Evolutionary conservation across 805 yeast species (phyloP).

Genomic region (Vanderwaltozyma verrucispora): DNA sequence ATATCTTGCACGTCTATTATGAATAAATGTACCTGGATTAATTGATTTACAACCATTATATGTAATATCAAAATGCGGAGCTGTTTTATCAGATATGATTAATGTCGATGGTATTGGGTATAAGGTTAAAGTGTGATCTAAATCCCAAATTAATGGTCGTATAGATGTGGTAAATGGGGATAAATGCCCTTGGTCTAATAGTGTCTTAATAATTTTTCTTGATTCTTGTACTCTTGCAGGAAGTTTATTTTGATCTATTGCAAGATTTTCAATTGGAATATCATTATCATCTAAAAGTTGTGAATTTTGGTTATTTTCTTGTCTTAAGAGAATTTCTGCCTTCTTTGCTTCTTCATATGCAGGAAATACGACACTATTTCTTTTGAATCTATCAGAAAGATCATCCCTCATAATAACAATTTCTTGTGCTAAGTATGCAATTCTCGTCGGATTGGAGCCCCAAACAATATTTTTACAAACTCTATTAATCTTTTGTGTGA

Average conservation of each 20-base stretch:
- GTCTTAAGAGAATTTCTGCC: constrained; percentile 8
- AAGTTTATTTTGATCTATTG: constrained; percentile 26
- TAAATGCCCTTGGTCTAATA: constrained; percentile 78
- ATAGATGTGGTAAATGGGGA: constrained; percentile 62
- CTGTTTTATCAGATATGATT: constrained; percentile 58
- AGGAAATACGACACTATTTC: constrained; percentile 55
- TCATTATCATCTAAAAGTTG: constrained; percentile 15
- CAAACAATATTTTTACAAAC: constrained; percentile 43
- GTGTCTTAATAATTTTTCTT: constrained; percentile 62
- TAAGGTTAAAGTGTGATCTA: constrained; percentile 57
- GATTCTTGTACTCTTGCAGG: constrained; percentile 47
- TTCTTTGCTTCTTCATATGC: constrained; percentile 21
- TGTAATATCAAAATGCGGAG: constrained; percentile 61
- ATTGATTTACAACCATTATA: constrained; percentile 76
- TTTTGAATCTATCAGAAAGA: constrained; percentile 53
- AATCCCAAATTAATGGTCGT: constrained; percentile 59
- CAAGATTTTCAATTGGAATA: constrained; percentile 18
- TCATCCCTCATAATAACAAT: constrained; percentile 68
- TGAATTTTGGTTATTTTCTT: constrained; percentile 17
- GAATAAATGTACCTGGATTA: constrained; percentile 53
- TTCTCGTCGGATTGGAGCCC: constrained; percentile 69
- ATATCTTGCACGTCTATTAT: constrained; percentile 46
- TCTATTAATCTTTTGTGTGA: constrained; percentile 57
- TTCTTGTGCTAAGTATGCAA: constrained; percentile 78
- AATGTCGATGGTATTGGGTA: constrained; percentile 67